Evolutionary conservation across 805 yeast genomes (phyloP).

Genomic region (Cyberlindnera euphorbiae): DNA sequence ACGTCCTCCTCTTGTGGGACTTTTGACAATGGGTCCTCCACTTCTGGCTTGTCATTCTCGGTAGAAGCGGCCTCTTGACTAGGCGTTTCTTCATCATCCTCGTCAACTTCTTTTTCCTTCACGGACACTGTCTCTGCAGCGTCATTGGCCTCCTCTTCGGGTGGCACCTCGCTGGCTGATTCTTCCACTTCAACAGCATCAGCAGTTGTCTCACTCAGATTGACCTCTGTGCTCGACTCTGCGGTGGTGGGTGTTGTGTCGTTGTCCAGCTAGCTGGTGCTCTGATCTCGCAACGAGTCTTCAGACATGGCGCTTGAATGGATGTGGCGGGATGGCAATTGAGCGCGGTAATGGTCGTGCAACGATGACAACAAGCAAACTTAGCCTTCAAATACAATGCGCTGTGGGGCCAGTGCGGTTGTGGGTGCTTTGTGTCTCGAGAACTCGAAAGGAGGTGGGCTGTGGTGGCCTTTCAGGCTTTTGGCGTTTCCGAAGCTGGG

Average conservation of each 20-base stretch:
- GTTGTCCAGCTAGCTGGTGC: conserved; percentile 9
- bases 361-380: no score
- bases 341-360: neutral
- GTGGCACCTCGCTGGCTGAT: conserved; percentile 8
- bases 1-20: conserved; percentile 14
- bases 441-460: no score
- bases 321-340: neutral
- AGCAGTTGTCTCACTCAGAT: neutral
- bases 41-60: neutral
- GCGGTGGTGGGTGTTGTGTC: conserved; percentile 13
- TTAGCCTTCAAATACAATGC: no score
- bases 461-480: no score
- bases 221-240: no score
- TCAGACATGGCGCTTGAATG: conserved; percentile 7
- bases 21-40: neutral
- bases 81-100: no score
- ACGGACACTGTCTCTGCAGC: no score
- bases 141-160: neutral
- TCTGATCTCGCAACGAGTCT: conserved; percentile 11
- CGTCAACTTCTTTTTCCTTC: no score
- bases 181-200: conserved; percentile 6
- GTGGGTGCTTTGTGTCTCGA: no score
- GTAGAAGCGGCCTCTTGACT: no score
- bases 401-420: no score
- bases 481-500: no score